These are phyloP conservation scores for Helotiales sp. DNA, from an alignment of 2,329 filamentous ascomycete genomes.

Conservation along the genomic window DNA sequence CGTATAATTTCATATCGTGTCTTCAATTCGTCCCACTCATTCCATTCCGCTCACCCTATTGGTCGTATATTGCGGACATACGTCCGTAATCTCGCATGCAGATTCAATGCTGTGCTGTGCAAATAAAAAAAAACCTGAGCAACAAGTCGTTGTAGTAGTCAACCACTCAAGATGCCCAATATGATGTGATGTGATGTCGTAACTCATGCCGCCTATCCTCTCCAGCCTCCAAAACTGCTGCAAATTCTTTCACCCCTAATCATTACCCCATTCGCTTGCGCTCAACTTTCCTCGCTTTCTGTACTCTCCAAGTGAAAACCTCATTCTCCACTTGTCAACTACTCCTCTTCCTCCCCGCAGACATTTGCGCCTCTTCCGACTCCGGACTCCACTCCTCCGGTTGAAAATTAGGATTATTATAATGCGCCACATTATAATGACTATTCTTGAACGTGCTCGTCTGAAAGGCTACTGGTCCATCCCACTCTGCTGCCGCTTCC, in stretches of 20 bases:
- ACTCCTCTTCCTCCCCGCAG: conserved; percentile 23
- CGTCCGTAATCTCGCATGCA: too few species aligned
- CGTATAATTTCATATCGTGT: too few species aligned
- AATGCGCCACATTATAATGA: conserved; percentile 67
- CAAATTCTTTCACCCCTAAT: neutral
- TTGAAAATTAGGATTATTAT: conserved; percentile 63
- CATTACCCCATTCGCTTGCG: neutral
- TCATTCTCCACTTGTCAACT: conserved; percentile 18
- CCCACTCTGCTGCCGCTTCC: conserved; percentile 32
- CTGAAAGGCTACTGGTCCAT: conserved; percentile 32
- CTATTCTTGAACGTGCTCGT: conserved; percentile 66
- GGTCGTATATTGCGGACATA: too few species aligned
- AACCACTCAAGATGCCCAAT: too few species aligned
- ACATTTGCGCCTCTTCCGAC: conserved; percentile 29
- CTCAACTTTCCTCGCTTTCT: neutral
- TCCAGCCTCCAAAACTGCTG: neutral
- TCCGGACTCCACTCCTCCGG: conserved; percentile 49
- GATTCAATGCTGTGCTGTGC: too few species aligned
- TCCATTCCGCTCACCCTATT: too few species aligned
- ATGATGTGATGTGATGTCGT: too few species aligned
- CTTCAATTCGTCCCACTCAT: too few species aligned
- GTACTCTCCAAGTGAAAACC: neutral
- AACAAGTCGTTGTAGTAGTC: too few species aligned
- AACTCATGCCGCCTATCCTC: too few species aligned
- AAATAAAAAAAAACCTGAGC: too few species aligned